phyloP scores from a whole-genome alignment of 2,329 filamentous ascomycete genomes.

The Phyllosticta paracitricarpa region DNA sequence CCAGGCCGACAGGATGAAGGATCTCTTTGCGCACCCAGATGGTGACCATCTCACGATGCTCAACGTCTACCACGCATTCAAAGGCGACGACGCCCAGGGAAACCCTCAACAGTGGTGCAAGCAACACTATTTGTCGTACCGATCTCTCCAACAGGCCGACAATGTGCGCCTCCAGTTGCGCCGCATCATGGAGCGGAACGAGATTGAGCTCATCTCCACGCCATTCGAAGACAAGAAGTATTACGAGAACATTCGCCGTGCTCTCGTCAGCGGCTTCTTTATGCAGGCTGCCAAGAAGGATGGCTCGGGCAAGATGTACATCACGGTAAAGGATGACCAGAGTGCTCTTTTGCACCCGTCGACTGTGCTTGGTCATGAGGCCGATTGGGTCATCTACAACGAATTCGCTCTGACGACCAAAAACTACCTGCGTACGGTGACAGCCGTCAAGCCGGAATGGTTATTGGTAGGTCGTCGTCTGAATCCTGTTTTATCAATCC shows the following conservation, averaged over 20 bases:
- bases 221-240: constrained; percentile 93
- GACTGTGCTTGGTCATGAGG: constrained; percentile 77
- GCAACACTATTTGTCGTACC: constrained; percentile 86
- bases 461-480: constrained; percentile 54
- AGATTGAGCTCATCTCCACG: constrained; percentile 77
- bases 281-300: constrained; percentile 92
- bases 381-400: constrained; percentile 96
- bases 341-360: constrained; percentile 87
- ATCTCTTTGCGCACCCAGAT: constrained; percentile 80
- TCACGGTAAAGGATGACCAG: constrained; percentile 94
- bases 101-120: constrained; percentile 90
- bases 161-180: constrained; percentile 86
- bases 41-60: constrained; percentile 94
- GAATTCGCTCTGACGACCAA: constrained; percentile 97
- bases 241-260: constrained; percentile 92
- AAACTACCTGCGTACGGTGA: constrained; percentile 95
- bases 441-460: constrained; percentile 88
- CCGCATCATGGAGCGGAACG: constrained; percentile 92
- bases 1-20: constrained; percentile 95
- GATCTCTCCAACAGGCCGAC: constrained; percentile 83
- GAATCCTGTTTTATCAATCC: neutral
- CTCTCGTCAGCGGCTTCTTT: constrained; percentile 91
- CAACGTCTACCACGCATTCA: constrained; percentile 98
- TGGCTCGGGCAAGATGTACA: constrained; percentile 77
- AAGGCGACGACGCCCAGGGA: constrained; percentile 56